Evolutionary conservation across 805 yeast species (phyloP).

Genomic region (Saccharomyces paradoxus): DNA sequence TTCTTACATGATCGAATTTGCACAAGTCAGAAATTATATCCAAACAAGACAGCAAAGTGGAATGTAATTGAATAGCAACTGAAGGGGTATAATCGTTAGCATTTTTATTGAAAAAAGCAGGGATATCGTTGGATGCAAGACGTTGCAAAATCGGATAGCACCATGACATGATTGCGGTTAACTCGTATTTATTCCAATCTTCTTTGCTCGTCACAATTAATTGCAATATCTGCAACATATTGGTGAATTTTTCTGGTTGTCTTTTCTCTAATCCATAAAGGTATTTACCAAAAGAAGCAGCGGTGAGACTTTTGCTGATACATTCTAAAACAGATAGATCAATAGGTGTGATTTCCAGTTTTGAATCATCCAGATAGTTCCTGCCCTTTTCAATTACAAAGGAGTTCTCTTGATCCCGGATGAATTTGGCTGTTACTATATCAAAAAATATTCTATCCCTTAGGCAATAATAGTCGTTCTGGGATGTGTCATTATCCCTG

Average conservation of each 20-base stretch:
- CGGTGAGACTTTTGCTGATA: conserved; percentile 24
- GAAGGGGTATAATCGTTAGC: conserved; percentile 14
- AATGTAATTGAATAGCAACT: conserved; percentile 18
- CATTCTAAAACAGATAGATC: conserved; percentile 21
- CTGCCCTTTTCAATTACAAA: neutral
- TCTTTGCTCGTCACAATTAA: conserved; percentile 31
- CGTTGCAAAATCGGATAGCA: conserved; percentile 27
- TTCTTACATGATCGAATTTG: conserved; percentile 31
- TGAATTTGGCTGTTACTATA: conserved; percentile 12
- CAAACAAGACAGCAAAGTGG: conserved; percentile 21
- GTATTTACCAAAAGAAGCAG: conserved; percentile 32
- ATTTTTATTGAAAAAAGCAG: conserved; percentile 18
- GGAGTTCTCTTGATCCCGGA: conserved; percentile 8
- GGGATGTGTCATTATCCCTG: conserved; percentile 8
- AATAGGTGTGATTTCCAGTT: conserved; percentile 8
- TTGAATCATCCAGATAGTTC: neutral
- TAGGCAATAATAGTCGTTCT: neutral
- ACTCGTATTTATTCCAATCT: conserved; percentile 32
- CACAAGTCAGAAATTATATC: conserved; percentile 31
- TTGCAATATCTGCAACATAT: conserved; percentile 25
- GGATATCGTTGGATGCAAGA: conserved; percentile 11
- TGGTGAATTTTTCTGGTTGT: conserved; percentile 7
- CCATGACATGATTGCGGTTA: conserved; percentile 36
- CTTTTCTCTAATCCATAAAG: conserved; percentile 11
- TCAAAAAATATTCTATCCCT: conserved; percentile 12